Base-by-base conservation (phyloP, 2,329 filamentous ascomycete genomes). In the Neonectria sp. region DNA sequence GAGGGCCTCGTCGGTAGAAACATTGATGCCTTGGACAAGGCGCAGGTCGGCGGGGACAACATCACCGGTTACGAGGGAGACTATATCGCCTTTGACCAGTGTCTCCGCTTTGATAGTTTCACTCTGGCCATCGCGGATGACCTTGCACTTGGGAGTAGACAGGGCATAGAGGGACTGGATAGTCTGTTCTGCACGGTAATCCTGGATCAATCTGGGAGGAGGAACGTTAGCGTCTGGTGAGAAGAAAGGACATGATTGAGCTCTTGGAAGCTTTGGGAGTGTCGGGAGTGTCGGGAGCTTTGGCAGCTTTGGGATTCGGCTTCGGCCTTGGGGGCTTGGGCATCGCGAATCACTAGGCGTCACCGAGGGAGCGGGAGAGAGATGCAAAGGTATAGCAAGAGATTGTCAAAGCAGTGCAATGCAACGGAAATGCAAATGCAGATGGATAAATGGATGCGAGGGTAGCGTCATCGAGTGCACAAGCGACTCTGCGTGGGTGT, bases 1-100 rank as follows among this genome's bases (percentile, higher is more conserved):
- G 65, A 93, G 86, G 13, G 92, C 91, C 79, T 94, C 92, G 68
- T 97, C 93, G 70, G 91, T 92, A 56, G 91, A 92, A 66, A 94
- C 82, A 79, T 95, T 95, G 81, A 94, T 89, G 63, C 87, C 88
- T 69, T 91, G 86, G 68, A 91, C 79, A 24, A 91, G 82, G 68
- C 91, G 87, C 56, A 93, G 81, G 79, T 94, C 92, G 37, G 91
- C 92, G 5, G 92, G 91, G 40, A 93, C 86, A 55, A 92, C 89
- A 77, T 93, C 91, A 70, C 92, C 92, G 48, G 89, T 90, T 70
- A 83, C 86, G 70, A 90, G 85, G 59, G 83, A 80, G 65, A 91
- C 89, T 56, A 94, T 79, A 71, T 94, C 92, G 60, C 92, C 92
- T 58, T 86, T 86, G 49, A 93, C 91, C 43, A 93, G 82, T 13